Evolutionary conservation across 2,329 filamentous ascomycete species (phyloP).

Genomic region (Cordyceps cateniannulata): DNA sequence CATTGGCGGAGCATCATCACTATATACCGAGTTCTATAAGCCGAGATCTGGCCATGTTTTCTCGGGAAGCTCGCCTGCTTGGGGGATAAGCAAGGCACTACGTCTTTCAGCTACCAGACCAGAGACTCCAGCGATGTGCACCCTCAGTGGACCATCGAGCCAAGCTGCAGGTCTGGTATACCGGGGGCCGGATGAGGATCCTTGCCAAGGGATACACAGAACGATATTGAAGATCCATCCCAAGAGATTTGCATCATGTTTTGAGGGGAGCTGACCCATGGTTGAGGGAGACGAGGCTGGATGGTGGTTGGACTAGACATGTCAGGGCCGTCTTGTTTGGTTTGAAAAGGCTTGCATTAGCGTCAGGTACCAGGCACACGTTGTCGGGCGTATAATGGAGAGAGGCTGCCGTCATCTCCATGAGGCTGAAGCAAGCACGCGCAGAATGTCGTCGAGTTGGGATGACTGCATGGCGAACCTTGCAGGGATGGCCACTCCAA

Average conservation of each 20-base stretch:
- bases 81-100: background rate
- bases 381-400: too few species aligned
- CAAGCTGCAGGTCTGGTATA: background rate
- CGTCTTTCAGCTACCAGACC: background rate
- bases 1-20: background rate
- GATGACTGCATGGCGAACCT: constrained; percentile 5
- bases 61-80: background rate
- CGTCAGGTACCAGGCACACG: constrained; percentile 3
- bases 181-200: too few species aligned
- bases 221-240: background rate
- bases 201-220: too few species aligned
- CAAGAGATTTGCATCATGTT: background rate
- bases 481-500: background rate
- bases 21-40: background rate
- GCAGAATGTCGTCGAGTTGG: background rate
- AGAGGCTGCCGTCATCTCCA: background rate
- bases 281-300: background rate
- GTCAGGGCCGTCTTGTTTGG: background rate
- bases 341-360: background rate
- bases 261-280: background rate
- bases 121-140: background rate
- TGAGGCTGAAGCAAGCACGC: background rate
- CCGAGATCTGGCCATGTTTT: background rate
- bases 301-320: background rate
- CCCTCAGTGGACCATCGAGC: background rate